These are phyloP conservation scores for Picochlorum sp. DNA, from an alignment of 139 green algal genomes.

Conservation along the genomic window DNA sequence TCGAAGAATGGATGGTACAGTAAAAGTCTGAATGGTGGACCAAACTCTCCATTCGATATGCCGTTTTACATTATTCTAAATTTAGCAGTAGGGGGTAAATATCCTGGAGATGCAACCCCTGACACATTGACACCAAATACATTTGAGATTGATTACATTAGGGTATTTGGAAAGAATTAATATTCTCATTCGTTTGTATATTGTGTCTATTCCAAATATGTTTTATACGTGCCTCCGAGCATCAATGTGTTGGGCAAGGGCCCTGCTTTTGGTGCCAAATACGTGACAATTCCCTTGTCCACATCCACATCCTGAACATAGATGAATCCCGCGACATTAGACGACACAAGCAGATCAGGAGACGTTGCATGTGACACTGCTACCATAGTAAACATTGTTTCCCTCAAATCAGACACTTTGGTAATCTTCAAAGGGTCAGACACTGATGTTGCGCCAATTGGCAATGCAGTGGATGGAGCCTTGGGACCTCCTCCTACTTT, in stretches of 20 bases:
- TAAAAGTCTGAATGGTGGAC: conserved; percentile 1
- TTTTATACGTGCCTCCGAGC: conserved; percentile 60
- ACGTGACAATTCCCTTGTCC: conserved; percentile 50
- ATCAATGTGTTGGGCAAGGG: conserved; percentile 67
- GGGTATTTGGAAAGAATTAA: conserved; percentile 16
- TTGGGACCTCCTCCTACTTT: conserved; percentile 61
- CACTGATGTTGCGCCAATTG: conserved; percentile 51
- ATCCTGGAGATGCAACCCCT: conserved; percentile 1
- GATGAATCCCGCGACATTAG: conserved; percentile 85
- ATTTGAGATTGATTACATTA: conserved; percentile 11
- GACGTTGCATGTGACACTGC: conserved; percentile 70
- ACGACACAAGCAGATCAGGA: conserved; percentile 38
- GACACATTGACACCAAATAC: not conserved
- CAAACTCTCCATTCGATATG: conserved; percentile 12
- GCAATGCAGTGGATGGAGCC: conserved; percentile 68
- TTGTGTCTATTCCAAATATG: conserved; percentile 43
- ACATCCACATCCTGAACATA: conserved; percentile 70
- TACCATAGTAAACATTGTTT: conserved; percentile 72
- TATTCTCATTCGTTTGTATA: not conserved
- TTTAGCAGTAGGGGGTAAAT: conserved; percentile 12
- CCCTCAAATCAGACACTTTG: conserved; percentile 17
- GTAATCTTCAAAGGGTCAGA: conserved; percentile 31
- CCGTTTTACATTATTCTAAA: conserved; percentile 14
- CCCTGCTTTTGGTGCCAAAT: conserved; percentile 59
- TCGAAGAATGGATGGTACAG: conserved; percentile 3